Conservation (phyloP, 805 yeast genomes). For the Yamadazyma insecticola region DNA sequence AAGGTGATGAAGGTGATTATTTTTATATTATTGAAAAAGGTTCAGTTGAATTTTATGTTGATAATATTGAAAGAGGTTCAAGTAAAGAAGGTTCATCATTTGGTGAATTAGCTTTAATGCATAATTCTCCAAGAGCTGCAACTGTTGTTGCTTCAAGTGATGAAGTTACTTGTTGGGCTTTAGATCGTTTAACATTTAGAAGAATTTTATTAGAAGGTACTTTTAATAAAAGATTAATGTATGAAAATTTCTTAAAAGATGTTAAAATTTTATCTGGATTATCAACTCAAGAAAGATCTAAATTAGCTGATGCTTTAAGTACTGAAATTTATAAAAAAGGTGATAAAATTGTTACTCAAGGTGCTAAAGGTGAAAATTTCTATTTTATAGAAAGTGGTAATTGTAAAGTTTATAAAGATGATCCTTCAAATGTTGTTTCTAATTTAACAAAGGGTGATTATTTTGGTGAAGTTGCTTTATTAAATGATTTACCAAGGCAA, state of each 20-base stretch:
- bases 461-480: slow-evolving; percentile 93
- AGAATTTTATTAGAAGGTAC: slow-evolving; percentile 88
- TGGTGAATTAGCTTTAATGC: slow-evolving; percentile 97
- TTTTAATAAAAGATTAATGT: slow-evolving; percentile 82
- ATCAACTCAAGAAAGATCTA: slow-evolving; percentile 76
- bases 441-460: slow-evolving; percentile 77
- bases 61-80: slow-evolving; percentile 64
- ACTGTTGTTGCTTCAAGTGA: slow-evolving; percentile 78
- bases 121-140: slow-evolving; percentile 96
- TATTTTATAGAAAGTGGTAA: slow-evolving; percentile 63
- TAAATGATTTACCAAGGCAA: slow-evolving; percentile 88
- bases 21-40: slow-evolving; percentile 87
- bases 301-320: slow-evolving; percentile 90
- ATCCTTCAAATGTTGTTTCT: slow-evolving; percentile 49
- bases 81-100: slow-evolving; percentile 87
- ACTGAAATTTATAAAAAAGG: slow-evolving; percentile 71
- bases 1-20: slow-evolving; percentile 94
- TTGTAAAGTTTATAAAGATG: slow-evolving; percentile 63
- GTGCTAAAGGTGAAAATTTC: slow-evolving; percentile 56
- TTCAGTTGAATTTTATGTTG: slow-evolving; percentile 71
- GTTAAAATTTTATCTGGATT: slow-evolving; percentile 77
- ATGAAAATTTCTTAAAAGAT: slow-evolving; percentile 81
- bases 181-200: slow-evolving; percentile 90
- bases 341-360: slow-evolving; percentile 74
- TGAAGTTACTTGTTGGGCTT: slow-evolving; percentile 72